A percentile compares a stretch with the other conserved stretches of the same genome.
These are phyloP conservation scores for Trichoderma asperelloides DNA, from an alignment of 495 filamentous ascomycete species.

Conservation along the genomic window DNA sequence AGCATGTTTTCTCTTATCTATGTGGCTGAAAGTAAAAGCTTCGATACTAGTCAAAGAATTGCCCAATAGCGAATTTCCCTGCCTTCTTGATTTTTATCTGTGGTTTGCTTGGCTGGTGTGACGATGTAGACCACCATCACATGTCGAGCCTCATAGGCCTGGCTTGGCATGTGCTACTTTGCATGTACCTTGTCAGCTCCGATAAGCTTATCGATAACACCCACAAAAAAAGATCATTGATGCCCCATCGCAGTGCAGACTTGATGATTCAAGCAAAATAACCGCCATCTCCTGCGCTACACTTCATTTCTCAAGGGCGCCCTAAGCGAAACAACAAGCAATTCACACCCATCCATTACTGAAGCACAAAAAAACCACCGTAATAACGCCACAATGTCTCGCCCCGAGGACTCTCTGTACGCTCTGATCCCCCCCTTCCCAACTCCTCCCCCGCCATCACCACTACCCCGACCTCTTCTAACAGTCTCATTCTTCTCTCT, in stretches of 20 bases:
- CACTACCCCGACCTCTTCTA: conserved; percentile 11
- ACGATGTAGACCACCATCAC: background rate
- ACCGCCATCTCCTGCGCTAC: background rate
- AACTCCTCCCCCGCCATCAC: conserved; percentile 13
- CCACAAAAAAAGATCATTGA: conserved; percentile 6
- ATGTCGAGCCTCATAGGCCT: background rate
- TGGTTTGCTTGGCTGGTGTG: background rate
- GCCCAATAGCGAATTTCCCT: background rate
- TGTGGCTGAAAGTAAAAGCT: background rate
- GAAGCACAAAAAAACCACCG: background rate
- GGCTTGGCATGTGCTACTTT: background rate
- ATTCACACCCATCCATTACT: background rate
- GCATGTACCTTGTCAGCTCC: background rate
- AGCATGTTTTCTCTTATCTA: background rate
- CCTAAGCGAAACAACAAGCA: background rate
- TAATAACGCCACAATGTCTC: conserved; percentile 62
- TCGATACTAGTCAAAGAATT: background rate
- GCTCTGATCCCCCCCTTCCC: conserved; percentile 20
- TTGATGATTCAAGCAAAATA: background rate
- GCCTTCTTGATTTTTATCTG: background rate
- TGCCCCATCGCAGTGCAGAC: background rate
- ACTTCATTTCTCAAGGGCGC: background rate
- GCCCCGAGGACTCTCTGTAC: conserved; percentile 88
- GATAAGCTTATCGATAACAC: conserved; percentile 19
- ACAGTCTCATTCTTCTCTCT: conserved; percentile 14